Conservation (phyloP, 352 stramenopile species). For the Globisporangium solare region DNA sequence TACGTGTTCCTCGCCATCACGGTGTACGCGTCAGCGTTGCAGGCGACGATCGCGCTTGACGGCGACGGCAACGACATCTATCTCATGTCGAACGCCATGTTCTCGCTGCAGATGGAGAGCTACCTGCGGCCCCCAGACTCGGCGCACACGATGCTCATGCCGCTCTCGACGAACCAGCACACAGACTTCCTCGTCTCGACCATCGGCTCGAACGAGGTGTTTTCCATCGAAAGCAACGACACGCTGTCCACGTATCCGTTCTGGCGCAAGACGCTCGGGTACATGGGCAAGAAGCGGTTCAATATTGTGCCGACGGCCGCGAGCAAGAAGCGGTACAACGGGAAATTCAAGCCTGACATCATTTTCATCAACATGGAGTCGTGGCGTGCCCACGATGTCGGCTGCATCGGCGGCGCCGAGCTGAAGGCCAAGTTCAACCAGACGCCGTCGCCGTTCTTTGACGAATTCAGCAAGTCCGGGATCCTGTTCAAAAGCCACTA, state of each 20-base stretch:
- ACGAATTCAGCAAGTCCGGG: slow-evolving; percentile 42
- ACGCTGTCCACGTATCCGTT: slow-evolving; percentile 40
- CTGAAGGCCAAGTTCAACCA: slow-evolving; percentile 37
- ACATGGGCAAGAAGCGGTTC: slow-evolving; percentile 41
- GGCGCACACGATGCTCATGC: slow-evolving; percentile 6
- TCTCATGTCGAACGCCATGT: slow-evolving; percentile 69
- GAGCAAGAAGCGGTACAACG: not conserved
- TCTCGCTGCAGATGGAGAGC: slow-evolving; percentile 46
- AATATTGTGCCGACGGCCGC: slow-evolving; percentile 21
- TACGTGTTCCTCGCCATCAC: slow-evolving; percentile 21
- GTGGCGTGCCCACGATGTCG: slow-evolving; percentile 55
- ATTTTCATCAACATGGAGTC: slow-evolving; percentile 71
- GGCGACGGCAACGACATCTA: slow-evolving; percentile 51
- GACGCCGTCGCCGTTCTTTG: slow-evolving; percentile 51
- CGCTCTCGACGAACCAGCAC: slow-evolving; percentile 16
- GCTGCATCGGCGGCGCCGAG: slow-evolving; percentile 39
- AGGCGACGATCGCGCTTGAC: slow-evolving; percentile 38
- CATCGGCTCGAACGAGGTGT: slow-evolving; percentile 35
- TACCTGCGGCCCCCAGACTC: slow-evolving; percentile 41
- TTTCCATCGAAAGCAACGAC: slow-evolving; percentile 41
- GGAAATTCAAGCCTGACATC: slow-evolving; percentile 39
- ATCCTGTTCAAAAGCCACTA: slow-evolving; percentile 67
- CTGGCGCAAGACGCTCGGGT: slow-evolving; percentile 56
- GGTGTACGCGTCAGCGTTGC: slow-evolving; percentile 27
- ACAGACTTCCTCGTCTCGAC: slow-evolving; percentile 49